Conservation (phyloP, 768 basidiomycete genomes). For the Mrakia blollopis region DNA sequence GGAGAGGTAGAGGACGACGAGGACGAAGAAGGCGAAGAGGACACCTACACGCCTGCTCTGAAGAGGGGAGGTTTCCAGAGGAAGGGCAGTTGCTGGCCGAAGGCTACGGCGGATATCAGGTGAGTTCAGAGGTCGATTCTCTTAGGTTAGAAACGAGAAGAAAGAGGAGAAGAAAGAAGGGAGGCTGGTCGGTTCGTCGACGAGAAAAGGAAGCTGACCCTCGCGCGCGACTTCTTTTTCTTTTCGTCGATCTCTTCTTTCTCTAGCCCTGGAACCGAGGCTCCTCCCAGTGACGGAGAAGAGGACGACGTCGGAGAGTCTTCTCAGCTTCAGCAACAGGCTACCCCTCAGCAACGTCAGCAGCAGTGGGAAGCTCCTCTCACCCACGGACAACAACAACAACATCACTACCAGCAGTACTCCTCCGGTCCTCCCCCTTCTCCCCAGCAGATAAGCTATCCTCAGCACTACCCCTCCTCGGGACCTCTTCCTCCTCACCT, state of each 20-base stretch:
- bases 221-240: not conserved
- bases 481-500: too few species aligned
- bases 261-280: slow-evolving; percentile 2
- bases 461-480: too few species aligned
- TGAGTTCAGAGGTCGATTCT: not conserved
- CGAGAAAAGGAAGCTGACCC: not conserved
- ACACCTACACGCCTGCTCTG: not conserved
- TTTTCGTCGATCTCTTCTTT: not conserved
- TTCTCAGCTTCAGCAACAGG: not conserved
- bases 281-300: not conserved
- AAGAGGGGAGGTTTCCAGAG: not conserved
- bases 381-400: not conserved
- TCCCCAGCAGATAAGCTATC: not conserved
- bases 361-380: not conserved
- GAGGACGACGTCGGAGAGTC: not conserved
- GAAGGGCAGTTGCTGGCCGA: not conserved
- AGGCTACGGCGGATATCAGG: not conserved
- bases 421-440: not conserved
- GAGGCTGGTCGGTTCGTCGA: not conserved
- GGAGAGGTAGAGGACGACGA: not conserved
- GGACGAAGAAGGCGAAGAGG: slow-evolving; percentile 4
- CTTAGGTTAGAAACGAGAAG: too few species aligned
- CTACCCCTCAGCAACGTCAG: not conserved
- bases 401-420: not conserved
- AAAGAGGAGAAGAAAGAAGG: not conserved